Conservation (phyloP, 192 early-diverging fungal species). For the Backusella psychrophila region DNA sequence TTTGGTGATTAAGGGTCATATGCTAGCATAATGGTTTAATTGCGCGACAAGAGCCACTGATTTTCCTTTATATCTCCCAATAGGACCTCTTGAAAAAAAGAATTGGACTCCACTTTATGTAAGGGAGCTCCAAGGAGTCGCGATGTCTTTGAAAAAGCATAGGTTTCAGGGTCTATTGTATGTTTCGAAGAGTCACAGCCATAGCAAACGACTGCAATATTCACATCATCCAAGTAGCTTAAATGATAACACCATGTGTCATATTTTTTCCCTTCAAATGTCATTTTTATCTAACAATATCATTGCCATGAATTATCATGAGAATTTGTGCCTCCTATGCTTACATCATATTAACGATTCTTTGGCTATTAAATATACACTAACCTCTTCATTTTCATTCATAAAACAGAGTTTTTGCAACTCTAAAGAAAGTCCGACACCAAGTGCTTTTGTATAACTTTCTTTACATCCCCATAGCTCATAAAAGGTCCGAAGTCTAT, state of each 20-base stretch:
- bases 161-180: background rate
- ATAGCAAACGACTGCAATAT: slow-evolving; percentile 13
- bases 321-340: background rate
- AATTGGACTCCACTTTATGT: background rate
- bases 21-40: background rate
- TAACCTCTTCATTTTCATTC: slow-evolving; percentile 5
- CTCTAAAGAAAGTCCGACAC: slow-evolving; percentile 12
- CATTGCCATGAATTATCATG: background rate
- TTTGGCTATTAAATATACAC: background rate
- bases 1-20: background rate
- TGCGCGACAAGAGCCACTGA: slow-evolving; percentile 10
- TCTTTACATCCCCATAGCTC: slow-evolving; percentile 27
- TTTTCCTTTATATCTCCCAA: slow-evolving; percentile 7
- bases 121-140: slow-evolving; percentile 8
- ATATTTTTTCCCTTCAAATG: background rate
- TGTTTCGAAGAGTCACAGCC: background rate
- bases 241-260: slow-evolving; percentile 15
- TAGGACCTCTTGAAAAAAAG: slow-evolving; percentile 5
- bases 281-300: background rate
- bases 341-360: background rate
- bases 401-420: slow-evolving; percentile 1
- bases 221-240: slow-evolving; percentile 10
- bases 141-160: background rate
- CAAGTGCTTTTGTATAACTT: slow-evolving; percentile 28
- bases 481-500: slow-evolving; percentile 10